These are phyloP conservation scores for Monotropa hypopitys DNA, from an alignment of 179 eudicot species.

Conservation along the genomic window DNA sequence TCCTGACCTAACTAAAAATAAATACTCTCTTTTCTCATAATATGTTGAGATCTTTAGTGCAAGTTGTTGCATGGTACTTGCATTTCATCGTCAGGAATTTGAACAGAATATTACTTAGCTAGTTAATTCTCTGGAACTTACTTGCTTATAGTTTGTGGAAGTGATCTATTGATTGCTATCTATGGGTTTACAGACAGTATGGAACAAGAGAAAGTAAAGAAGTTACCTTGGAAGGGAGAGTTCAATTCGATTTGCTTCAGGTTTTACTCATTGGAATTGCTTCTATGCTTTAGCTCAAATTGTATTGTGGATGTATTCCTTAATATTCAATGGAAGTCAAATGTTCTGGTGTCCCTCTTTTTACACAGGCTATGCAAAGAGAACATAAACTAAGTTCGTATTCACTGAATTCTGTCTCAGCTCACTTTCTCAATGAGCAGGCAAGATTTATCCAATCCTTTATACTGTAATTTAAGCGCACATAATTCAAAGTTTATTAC, in stretches of 20 bases:
- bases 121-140: too few species aligned
- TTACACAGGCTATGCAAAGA: conserved; percentile 80
- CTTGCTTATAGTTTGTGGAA: too few species aligned
- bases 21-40: background rate
- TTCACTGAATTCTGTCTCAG: conserved; percentile 93
- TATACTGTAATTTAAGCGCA: background rate
- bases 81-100: too few species aligned
- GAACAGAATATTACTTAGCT: too few species aligned
- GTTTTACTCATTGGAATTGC: conserved; percentile 22
- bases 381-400: conserved; percentile 92
- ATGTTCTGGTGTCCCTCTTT: conserved; percentile 1
- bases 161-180: too few species aligned
- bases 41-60: background rate
- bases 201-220: conserved; percentile 98
- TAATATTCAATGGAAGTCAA: background rate
- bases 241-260: conserved; percentile 95
- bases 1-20: background rate
- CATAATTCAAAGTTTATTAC: background rate
- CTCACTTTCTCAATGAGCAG: conserved; percentile 98
- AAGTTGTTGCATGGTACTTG: background rate
- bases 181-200: conserved; percentile 47
- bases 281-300: background rate
- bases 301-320: background rate
- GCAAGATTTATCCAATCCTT: conserved; percentile 21
- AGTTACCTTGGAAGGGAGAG: conserved; percentile 87